Base-by-base conservation (phyloP, 257 asterid species). In the Scutellaria barbata region DNA sequence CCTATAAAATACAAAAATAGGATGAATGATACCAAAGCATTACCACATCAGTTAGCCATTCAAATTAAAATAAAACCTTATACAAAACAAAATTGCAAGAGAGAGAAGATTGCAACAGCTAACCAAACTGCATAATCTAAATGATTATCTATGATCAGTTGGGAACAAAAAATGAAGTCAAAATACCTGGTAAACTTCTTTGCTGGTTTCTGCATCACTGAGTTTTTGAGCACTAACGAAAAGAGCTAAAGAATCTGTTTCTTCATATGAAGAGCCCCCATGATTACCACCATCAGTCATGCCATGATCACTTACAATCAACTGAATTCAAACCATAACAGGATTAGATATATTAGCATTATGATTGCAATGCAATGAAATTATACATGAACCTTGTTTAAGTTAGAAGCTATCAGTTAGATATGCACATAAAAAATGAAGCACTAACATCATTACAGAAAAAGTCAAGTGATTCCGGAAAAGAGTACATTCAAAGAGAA, bases 261-360 rank as follows among this genome's bases (percentile, higher is more conserved):
- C 98, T 83, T 92, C 97, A 8, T 70, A 84, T 52, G 98, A 82
- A 60, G 98, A 88, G 37, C 97, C 98, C 67, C 98, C 98, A 60
- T 92, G 98, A 70, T 92, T 92, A 59, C 98, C 98, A 47, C 77
- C 82, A 68, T 83, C 92, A 8, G 96, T 90, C 98, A 92, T 92
- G 79, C 98, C 98, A 83, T 92, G 98, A 81, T 92, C 98, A 69
- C 98, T 92, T 55, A 82, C 90, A 57, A 92, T 80, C 85, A 92
- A 33, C 98, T 92, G 90, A 76, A 66, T 69, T 73, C 53, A 70
- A 61, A 77, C 74, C 55, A 67, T 30, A 74, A 64, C 33, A 66
- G 64, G 46, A 74, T 60, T 30, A 71, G 30, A 46, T 66, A 51
- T 62, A 22, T 57, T 40, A 66, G 68, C 71, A 76, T 25, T 41